phyloP scores from a whole-genome alignment of 208 protist species.

The Angomonas deanei region DNA sequence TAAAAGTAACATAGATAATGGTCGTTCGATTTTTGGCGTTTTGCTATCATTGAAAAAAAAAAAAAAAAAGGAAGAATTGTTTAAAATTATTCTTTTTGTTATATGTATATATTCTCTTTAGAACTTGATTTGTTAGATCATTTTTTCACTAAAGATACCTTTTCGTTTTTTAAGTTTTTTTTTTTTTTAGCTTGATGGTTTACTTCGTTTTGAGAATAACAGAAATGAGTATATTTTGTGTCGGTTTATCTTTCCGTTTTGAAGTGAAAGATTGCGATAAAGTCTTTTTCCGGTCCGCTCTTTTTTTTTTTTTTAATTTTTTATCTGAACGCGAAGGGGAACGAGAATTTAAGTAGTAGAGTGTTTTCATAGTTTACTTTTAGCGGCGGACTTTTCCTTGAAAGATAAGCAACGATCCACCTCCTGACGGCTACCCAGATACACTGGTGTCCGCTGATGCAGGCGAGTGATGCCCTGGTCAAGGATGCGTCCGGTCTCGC shows the following conservation, averaged over 20 bases:
- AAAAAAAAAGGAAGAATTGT: slow-evolving; percentile 2
- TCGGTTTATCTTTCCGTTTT: too few species aligned
- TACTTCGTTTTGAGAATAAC: slow-evolving; percentile 5
- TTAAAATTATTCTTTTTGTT: background rate
- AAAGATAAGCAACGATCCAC: slow-evolving; percentile 83
- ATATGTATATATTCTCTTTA: background rate
- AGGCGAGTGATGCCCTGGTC: slow-evolving; percentile 80
- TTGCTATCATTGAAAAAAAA: background rate
- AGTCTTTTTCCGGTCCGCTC: background rate
- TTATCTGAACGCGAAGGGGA: too few species aligned
- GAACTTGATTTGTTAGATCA: background rate
- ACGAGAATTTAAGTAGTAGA: background rate
- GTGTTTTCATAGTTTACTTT: slow-evolving; percentile 50
- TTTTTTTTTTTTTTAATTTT: slow-evolving; percentile 6
- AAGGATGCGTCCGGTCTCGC: slow-evolving; percentile 67
- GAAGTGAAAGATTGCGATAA: slow-evolving; percentile 6
- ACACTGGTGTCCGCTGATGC: slow-evolving; percentile 92
- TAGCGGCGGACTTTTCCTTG: slow-evolving; percentile 20
- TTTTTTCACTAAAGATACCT: background rate
- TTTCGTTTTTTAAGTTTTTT: slow-evolving; percentile 4
- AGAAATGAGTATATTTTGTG: too few species aligned
- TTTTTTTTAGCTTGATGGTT: slow-evolving; percentile 11
- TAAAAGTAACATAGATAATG: too few species aligned
- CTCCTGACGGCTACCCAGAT: slow-evolving; percentile 86
- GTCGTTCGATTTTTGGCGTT: background rate